Base-by-base conservation (phyloP, 108 stramenopile genomes). In the Cyclostephanos invisitatus region DNA sequence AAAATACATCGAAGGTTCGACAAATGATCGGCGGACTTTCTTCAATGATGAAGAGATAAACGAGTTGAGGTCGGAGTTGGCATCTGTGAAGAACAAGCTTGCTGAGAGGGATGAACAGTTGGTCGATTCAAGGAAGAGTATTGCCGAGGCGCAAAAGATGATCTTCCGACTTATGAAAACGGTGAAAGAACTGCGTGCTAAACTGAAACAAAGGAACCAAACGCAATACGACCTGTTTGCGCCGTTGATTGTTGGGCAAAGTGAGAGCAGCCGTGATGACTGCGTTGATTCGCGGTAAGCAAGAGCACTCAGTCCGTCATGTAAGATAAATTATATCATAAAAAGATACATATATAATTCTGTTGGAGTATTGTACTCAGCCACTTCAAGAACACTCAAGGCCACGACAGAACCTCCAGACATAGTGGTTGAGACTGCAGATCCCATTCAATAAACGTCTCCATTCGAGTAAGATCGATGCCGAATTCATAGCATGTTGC, bases 111-210 rank as follows among this genome's bases (percentile, higher is more conserved):
- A 73, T 28, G 72, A 69, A 48, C 72, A 80, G 38, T 51, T 80
- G 28, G 62, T 22, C 5, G 67, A 73, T 14, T 80, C 78, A 6
- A 73, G 60, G 37, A 69, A 64, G 21, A 57, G 72, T 21, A 62
- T 80, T 27, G 72, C 78, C 7, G 72, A 80, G 48, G 78, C 78
- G 2, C 72, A 80, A 51, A 80, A 80, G 46, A 80, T 80, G 78
- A 80, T 80, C 35, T 65, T 72, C 48, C 67, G 62, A 64, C 67
- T 80, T 7, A 73, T 80, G 56, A 62, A 68, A 10, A 80, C 78
- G 35, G 68, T 80, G 2, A 50, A 73, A 50, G 72, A 73, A 42
- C 40, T 73, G 32, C 67, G 78, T 2, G 59, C 27, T 4, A 32
- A 32, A 3, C 32, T 4, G 36, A 69, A 56, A 54, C 46, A 24